Base-by-base conservation (phyloP, 257 asterid species). In the Petrea volubilis region DNA sequence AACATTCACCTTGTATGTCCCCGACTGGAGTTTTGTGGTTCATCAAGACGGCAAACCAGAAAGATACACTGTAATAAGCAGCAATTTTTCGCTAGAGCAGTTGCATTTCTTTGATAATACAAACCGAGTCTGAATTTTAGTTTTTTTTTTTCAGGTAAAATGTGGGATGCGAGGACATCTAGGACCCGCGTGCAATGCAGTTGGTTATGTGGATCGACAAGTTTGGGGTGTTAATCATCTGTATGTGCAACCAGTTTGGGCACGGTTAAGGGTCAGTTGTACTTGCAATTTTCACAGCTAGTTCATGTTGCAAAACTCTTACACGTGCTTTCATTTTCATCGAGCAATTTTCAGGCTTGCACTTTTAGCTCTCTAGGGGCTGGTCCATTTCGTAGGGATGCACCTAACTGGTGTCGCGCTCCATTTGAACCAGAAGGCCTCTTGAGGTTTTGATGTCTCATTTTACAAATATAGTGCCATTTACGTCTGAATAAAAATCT, bases 111-210 rank as follows among this genome's bases (percentile, higher is more conserved):
- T 51, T 23, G 46, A 2, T 0, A 1, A 36, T 10, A 31, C 18
- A 7, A 18, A 12, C 3, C 74, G 65, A 43, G 21, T 50, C 18
- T 55, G 38, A 46, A 15, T 15, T 1, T 41, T 51, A 0, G 43
- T 2, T 17, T n/a, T n/a, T n/a, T 38, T 25, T 51, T 80, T 80
- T 20, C 75, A 92, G 98, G 96, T 93, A 36, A 93, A 86, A 80
- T 93, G 98, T 77, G 96, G 97, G 78, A 93, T 88, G 96, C 81
- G 93, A 79, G 97, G 98, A 12, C 98, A 93, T 75, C 57, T 90
- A 20, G 95, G 97, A 62, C 97, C 96, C 1, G 98, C 93, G 0
- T 93, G 98, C 76, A 93, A 93, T 74, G 96, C 97, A 50, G 97
- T 93, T 79, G 98, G 97, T 31, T 84, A 87, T 47, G 92, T 90